A percentile compares a stretch with the other conserved stretches of the same genome.
Conservation (phyloP, 805 yeast genomes). For the Candida anglica region DNA sequence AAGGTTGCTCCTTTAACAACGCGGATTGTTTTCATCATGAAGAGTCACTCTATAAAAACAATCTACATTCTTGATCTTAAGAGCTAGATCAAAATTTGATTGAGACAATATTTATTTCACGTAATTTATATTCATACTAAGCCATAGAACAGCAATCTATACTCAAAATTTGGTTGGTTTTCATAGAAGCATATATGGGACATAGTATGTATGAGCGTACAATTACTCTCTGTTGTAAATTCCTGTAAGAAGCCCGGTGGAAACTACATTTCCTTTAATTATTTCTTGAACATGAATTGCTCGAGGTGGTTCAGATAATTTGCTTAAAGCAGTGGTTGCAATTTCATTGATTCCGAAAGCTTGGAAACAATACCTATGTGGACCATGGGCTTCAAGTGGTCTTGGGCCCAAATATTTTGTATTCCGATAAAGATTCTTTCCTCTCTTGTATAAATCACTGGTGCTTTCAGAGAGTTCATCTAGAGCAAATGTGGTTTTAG, state of each 20-base stretch:
- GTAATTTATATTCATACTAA: no score
- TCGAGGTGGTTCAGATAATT: neutral
- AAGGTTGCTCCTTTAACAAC: no score
- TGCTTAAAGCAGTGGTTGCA: conserved; percentile 6
- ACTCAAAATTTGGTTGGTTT: no score
- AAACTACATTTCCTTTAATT: conserved; percentile 5
- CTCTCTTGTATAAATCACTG: neutral
- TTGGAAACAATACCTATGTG: conserved; percentile 11
- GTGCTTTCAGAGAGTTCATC: conserved; percentile 4
- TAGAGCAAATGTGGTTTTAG: neutral
- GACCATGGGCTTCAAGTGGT: conserved; percentile 11
- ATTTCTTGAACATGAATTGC: neutral
- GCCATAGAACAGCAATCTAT: no score
- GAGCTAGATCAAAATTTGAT: no score
- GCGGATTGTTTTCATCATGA: no score
- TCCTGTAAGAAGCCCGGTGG: conserved; percentile 5
- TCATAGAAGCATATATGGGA: no score
- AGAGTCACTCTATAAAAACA: no score
- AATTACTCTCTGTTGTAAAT: conserved; percentile 5
- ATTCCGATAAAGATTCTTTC: neutral
- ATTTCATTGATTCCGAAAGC: conserved; percentile 9
- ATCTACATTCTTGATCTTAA: no score
- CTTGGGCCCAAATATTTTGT: conserved; percentile 7
- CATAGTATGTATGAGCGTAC: neutral
- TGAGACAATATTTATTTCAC: no score